phyloP scores from a whole-genome alignment of 2,329 filamentous ascomycete genomes.

The Penicillium sp. region DNA sequence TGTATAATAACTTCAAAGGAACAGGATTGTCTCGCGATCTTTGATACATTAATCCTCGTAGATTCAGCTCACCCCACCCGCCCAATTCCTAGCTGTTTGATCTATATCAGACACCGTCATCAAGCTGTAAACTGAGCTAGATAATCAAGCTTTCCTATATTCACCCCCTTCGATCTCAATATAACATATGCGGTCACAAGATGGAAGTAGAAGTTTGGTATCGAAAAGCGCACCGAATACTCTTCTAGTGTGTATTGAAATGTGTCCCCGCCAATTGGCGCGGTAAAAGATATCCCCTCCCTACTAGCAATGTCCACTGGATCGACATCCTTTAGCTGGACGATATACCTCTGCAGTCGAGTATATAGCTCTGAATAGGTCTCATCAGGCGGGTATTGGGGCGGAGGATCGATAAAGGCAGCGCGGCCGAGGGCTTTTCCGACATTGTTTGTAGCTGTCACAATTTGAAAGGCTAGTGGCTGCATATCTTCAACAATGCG shows the following conservation, averaged over 20 bases:
- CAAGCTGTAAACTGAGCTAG: background rate
- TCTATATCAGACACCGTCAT: background rate
- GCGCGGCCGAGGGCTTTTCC: background rate
- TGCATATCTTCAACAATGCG: background rate
- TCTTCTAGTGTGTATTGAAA: background rate
- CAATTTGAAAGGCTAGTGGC: background rate
- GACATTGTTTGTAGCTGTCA: background rate
- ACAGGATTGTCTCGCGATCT: too few relatives aligned
- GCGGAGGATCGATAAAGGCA: background rate
- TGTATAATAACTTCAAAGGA: too few relatives aligned
- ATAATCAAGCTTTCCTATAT: background rate
- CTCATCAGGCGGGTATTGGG: background rate
- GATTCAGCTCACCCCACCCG: too few relatives aligned
- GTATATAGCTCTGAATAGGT: background rate
- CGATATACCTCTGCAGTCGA: background rate
- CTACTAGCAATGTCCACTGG: background rate
- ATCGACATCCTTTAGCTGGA: background rate
- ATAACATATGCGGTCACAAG: background rate
- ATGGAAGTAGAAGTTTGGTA: slow-evolving; percentile 1
- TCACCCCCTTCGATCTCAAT: background rate
- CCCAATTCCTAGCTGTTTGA: too few relatives aligned
- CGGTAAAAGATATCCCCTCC: background rate
- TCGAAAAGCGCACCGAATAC: background rate
- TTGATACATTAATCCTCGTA: too few relatives aligned
- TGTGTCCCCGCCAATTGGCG: background rate